Percentiles rank a stretch among this genome's conserved stretches.
Evolutionary conservation across 306 rosid genomes (phyloP).

Genomic region (Betula pendula): DNA sequence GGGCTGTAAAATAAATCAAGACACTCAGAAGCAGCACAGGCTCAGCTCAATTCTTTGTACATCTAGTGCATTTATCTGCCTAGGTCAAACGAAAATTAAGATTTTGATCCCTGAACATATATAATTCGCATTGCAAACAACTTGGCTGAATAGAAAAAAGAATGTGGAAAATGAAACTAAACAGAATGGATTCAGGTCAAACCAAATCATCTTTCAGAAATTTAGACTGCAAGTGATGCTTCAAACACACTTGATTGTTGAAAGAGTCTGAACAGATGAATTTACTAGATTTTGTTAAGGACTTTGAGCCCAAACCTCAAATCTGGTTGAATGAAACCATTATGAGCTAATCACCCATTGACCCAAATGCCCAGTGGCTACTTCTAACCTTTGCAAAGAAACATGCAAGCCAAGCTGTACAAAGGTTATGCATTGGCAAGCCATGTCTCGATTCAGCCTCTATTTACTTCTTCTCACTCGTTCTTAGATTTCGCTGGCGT

Average conservation of each 20-base stretch:
- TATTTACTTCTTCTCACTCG: background rate
- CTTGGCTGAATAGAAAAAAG: background rate
- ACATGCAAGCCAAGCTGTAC: background rate
- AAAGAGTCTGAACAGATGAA: background rate
- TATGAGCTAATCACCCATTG: background rate
- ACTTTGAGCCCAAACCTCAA: background rate
- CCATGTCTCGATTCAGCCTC: background rate
- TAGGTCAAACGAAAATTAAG: background rate
- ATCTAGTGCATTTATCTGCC: background rate
- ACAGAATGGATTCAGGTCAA: background rate
- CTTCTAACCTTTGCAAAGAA: background rate
- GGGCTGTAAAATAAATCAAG: background rate
- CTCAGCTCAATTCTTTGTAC: background rate
- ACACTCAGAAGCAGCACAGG: background rate
- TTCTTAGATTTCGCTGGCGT: background rate
- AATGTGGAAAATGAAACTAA: background rate
- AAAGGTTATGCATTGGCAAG: background rate
- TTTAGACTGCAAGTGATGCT: background rate
- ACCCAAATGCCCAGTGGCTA: background rate
- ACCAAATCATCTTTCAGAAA: background rate
- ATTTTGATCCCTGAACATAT: background rate
- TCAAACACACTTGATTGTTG: background rate
- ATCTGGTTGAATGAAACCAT: background rate
- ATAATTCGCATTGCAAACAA: background rate
- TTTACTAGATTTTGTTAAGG: background rate